These are phyloP conservation scores for Phalaenopsis equestris DNA, from an alignment of 106 monocot species.

Conservation along the genomic window DNA sequence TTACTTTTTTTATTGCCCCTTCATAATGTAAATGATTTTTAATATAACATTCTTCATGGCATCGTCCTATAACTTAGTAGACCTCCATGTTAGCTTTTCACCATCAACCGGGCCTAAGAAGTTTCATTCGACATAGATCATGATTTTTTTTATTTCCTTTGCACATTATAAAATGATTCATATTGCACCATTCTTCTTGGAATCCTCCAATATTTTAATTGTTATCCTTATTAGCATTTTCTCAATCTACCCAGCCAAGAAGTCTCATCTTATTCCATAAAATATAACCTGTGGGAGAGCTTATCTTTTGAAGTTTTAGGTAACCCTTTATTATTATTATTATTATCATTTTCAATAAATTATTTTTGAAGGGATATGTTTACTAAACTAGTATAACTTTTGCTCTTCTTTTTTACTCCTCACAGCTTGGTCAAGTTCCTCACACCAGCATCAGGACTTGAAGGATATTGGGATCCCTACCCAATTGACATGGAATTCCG, in stretches of 20 bases:
- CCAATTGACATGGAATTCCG: slow-evolving; percentile 99
- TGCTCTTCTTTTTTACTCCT: neutral
- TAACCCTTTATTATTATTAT: neutral
- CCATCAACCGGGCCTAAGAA: too few relatives aligned
- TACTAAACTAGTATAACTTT: neutral
- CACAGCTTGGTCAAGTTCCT: slow-evolving; percentile 96
- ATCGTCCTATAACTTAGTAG: neutral
- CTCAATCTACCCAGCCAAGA: too few relatives aligned
- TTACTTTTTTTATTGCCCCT: too few relatives aligned
- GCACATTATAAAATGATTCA: neutral
- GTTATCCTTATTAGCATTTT: neutral
- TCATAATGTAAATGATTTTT: neutral
- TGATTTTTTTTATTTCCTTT: too few relatives aligned
- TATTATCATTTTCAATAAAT: too few relatives aligned
- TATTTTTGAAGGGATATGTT: neutral
- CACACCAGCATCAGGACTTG: slow-evolving; percentile 76
- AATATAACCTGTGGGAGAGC: neutral
- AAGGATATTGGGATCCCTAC: slow-evolving; percentile 99
- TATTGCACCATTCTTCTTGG: neutral
- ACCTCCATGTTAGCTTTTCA: neutral
- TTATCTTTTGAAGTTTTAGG: neutral
- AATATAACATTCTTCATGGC: neutral
- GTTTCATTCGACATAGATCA: too few relatives aligned
- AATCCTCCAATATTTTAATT: neutral
- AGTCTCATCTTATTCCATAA: too few relatives aligned